phyloP scores from a whole-genome alignment of 495 filamentous ascomycete genomes.

The Astrothelium subdiscretum region DNA sequence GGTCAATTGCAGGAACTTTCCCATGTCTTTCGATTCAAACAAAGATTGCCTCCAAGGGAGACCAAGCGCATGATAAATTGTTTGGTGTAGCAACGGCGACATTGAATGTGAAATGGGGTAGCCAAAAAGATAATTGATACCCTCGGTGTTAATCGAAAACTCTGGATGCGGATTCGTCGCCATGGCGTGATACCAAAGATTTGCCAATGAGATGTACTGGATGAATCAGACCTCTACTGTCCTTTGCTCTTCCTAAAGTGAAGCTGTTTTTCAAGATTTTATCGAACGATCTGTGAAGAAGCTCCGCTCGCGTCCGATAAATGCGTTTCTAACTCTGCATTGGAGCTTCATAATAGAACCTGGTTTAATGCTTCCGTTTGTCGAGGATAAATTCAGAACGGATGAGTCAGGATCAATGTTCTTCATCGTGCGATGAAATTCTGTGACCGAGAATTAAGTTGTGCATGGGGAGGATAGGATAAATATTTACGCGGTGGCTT shows the following conservation, averaged over 20 bases:
- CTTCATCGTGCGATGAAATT: no score
- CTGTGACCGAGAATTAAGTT: no score
- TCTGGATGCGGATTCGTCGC: neutral
- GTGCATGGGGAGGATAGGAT: neutral
- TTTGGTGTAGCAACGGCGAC: constrained; percentile 56
- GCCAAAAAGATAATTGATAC: constrained; percentile 45
- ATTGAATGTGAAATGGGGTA: constrained; percentile 55
- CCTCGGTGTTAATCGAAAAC: constrained; percentile 27
- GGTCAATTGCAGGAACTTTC: constrained; percentile 39
- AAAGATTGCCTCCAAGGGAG: constrained; percentile 53
- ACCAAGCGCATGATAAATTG: constrained; percentile 46
- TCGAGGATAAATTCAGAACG: no score
- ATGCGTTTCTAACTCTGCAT: no score
- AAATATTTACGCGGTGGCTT: neutral
- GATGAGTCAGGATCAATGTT: no score
- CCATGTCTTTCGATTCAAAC: constrained; percentile 41
- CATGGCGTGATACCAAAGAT: neutral
- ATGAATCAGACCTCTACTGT: neutral
- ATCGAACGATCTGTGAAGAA: no score
- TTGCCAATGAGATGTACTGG: no score
- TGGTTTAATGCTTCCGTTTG: no score
- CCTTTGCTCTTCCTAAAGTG: neutral
- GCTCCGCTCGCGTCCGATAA: no score
- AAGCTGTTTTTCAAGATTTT: no score
- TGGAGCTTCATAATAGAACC: no score